Evolutionary conservation across 495 filamentous ascomycete genomes (phyloP).

Genomic region (Pyronema omphalodes): DNA sequence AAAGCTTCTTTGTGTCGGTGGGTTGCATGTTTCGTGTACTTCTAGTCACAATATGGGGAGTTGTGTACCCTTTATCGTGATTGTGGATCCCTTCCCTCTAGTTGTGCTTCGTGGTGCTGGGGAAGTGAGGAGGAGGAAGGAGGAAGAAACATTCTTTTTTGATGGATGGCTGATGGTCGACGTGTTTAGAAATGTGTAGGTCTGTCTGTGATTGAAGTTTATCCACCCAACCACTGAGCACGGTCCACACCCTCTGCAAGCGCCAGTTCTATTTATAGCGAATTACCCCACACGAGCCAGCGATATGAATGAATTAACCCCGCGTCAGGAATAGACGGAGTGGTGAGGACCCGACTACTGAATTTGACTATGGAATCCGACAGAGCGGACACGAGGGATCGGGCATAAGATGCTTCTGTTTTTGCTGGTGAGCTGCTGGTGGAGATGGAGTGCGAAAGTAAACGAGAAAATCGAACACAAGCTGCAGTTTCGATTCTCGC

Average conservation of each 20-base stretch:
- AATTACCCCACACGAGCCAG: background rate
- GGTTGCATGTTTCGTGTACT: background rate
- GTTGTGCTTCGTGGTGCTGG: background rate
- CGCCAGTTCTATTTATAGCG: background rate
- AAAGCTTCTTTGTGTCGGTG: background rate
- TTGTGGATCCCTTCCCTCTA: background rate
- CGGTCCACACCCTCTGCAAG: background rate
- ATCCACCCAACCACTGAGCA: background rate
- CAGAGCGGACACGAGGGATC: background rate
- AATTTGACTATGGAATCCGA: background rate
- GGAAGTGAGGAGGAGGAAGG: too few species aligned
- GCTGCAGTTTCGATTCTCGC: too few species aligned
- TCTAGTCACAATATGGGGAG: background rate
- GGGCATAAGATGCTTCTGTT: too few species aligned
- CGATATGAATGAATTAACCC: background rate
- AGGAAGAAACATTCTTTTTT: background rate
- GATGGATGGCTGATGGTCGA: background rate
- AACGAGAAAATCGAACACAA: too few species aligned
- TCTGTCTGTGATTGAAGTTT: background rate
- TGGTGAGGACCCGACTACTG: too few species aligned
- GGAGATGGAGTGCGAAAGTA: too few species aligned
- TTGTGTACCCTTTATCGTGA: background rate
- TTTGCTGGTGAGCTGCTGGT: too few species aligned
- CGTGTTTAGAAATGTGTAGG: background rate
- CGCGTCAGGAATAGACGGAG: background rate